These are phyloP conservation scores for Amphibolis antarctica DNA, from an alignment of 106 monocot species.

Conservation along the genomic window DNA sequence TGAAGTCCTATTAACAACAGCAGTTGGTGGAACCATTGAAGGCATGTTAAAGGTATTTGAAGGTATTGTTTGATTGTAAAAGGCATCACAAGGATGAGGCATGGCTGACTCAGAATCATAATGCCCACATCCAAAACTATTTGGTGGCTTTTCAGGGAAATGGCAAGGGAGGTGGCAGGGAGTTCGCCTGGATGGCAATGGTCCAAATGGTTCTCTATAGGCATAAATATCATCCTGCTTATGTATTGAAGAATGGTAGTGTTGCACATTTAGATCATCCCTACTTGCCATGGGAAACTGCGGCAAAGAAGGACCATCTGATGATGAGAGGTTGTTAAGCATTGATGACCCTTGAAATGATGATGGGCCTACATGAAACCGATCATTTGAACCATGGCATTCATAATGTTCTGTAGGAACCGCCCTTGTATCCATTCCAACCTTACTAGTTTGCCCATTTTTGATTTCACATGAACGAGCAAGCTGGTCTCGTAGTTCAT, in stretches of 20 bases:
- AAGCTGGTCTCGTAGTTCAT: slow-evolving; percentile 82
- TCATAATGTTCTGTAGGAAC: slow-evolving; percentile 13
- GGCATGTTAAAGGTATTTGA: slow-evolving; percentile 38
- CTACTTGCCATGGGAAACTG: slow-evolving; percentile 21
- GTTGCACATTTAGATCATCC: slow-evolving; percentile 19
- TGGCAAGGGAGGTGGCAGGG: slow-evolving; percentile 26
- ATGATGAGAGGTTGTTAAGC: slow-evolving; percentile 10
- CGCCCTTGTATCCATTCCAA: not conserved
- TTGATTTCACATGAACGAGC: slow-evolving; percentile 48
- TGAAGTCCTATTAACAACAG: slow-evolving; percentile 18
- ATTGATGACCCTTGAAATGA: slow-evolving; percentile 14
- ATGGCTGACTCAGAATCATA: slow-evolving; percentile 43
- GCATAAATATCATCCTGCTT: slow-evolving; percentile 32
- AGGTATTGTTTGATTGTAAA: slow-evolving; percentile 55
- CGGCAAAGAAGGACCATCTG: slow-evolving; percentile 16
- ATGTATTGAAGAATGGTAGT: slow-evolving; percentile 26
- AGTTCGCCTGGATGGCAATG: slow-evolving; percentile 16
- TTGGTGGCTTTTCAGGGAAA: slow-evolving; percentile 22
- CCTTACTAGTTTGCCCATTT: slow-evolving; percentile 27
- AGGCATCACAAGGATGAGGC: slow-evolving; percentile 49
- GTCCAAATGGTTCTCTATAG: slow-evolving; percentile 30
- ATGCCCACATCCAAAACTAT: slow-evolving; percentile 27
- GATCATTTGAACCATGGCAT: slow-evolving; percentile 14
- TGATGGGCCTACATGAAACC: slow-evolving; percentile 28
- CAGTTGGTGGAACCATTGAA: slow-evolving; percentile 11